Evolutionary conservation across 768 basidiomycete species (phyloP), one percentile per base, ranked within the genome.

Genomic region (Cystobasidium tubakii): DNA sequence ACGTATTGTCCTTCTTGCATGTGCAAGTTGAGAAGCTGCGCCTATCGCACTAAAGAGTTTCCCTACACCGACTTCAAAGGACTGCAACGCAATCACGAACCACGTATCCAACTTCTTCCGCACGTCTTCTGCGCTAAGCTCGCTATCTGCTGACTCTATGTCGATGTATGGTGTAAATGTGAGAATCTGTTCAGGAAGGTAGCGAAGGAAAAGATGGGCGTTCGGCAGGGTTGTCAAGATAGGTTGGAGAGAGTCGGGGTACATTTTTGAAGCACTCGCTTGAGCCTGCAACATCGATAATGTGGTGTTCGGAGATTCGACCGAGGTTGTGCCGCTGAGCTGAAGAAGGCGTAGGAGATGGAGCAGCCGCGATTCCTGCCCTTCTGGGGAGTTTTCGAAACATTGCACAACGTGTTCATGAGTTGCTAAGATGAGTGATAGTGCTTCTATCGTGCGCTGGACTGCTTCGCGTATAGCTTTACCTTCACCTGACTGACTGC

Each of bases 171-270:
- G 77, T 9, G 69, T 73, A 66, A 74, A 74, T 31, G 65, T 29
- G 31, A 79, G 53, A 69, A 79, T 73, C 0, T 73, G 57, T 9
- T 55, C 23, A 0, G 79, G 77, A 15, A 79, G 77, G 36, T 79
- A 76, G 0, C 76, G 75, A 1, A 64, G 1, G 23, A 79, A 74
- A 21, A 77, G 73, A 23, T 76, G 73, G 65, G 73, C 64, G 70
- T 77, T 78, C 0, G 79, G 75, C 9, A 79, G 62, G 6, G 77
- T 60, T 21, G 64, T 50, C 17, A 79, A 44, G n/a, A 77, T 73
- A 1, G 77, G 74, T 3, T 23, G 1, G 6, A 79, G 72, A 0
- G 27, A 25, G 1, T 15, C 65, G 6, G 50, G 3, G 27, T 19
- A 29, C n/a, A 4, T 21, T 29, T 60, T 60, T 12, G 57, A 29